Conservation (phyloP, 176 grass and related monocot genomes). For the Paspalum vaginatum region DNA sequence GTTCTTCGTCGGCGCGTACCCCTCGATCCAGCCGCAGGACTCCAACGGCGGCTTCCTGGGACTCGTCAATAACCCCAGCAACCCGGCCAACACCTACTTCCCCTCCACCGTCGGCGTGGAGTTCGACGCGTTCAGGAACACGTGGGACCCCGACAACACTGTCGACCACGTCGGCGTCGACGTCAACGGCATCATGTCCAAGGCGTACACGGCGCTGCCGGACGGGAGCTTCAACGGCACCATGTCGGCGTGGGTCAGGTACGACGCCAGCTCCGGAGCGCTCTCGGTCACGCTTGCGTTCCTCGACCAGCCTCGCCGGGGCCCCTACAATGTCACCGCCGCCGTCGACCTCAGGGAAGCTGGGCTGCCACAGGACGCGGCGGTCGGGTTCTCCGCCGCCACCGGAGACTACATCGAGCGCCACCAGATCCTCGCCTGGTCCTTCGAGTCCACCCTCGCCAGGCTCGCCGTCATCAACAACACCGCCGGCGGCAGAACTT, state of each 20-base stretch:
- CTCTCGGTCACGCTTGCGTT: background rate
- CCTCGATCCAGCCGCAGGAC: background rate
- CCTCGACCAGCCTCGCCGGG: background rate
- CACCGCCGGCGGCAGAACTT: background rate
- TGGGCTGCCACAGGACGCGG: background rate
- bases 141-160: constrained; percentile 12
- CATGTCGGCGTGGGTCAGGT: constrained; percentile 40
- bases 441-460: too few species aligned
- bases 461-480: background rate
- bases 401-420: too few species aligned
- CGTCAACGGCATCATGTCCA: constrained; percentile 29
- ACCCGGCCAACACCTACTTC: background rate
- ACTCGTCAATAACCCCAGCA: constrained; percentile 21
- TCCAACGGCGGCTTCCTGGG: constrained; percentile 23
- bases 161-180: background rate
- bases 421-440: too few species aligned
- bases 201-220: too few species aligned
- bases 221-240: constrained; percentile 27
- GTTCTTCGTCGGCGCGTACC: constrained; percentile 27
- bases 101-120: constrained; percentile 26
- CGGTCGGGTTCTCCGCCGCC: too few species aligned
- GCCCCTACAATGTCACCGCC: background rate
- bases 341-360: background rate
- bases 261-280: constrained; percentile 1
- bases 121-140: constrained; percentile 32